Conservation (phyloP, 1,284 basidiomycete genomes). For the Austroboletus niveus region DNA sequence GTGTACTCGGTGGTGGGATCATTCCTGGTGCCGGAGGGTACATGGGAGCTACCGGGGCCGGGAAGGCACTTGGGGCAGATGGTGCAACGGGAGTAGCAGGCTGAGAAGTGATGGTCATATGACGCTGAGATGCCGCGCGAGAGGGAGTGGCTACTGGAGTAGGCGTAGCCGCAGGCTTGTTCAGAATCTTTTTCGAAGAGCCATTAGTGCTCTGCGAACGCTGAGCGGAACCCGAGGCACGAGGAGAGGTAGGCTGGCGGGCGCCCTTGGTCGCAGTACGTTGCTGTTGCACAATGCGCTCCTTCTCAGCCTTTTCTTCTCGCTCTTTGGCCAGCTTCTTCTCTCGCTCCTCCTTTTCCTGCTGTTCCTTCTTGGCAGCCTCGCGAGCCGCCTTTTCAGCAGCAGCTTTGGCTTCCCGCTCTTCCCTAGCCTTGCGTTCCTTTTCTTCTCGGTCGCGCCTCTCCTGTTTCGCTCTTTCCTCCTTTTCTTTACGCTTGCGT, state of each 20-base stretch:
- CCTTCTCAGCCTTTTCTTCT: slow-evolving; percentile 52
- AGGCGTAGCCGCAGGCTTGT: slow-evolving; percentile 36
- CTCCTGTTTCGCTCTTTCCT: slow-evolving; percentile 64
- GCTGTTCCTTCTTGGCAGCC: slow-evolving; percentile 45
- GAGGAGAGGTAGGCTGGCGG: slow-evolving; percentile 49
- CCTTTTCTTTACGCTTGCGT: slow-evolving; percentile 57
- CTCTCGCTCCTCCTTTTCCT: slow-evolving; percentile 65
- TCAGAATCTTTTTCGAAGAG: slow-evolving; percentile 51
- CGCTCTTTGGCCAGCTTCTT: slow-evolving; percentile 57
- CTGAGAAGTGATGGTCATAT: slow-evolving; percentile 29
- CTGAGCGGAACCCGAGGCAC: slow-evolving; percentile 50
- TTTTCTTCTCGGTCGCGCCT: slow-evolving; percentile 64
- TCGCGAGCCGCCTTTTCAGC: slow-evolving; percentile 52
- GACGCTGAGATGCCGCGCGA: slow-evolving; percentile 32
- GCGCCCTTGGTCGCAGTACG: slow-evolving; percentile 36
- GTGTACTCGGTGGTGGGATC: slow-evolving; percentile 40
- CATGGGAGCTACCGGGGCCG: slow-evolving; percentile 42
- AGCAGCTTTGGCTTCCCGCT: slow-evolving; percentile 51
- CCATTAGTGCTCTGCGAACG: slow-evolving; percentile 43
- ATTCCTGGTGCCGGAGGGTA: slow-evolving; percentile 46
- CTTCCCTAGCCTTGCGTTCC: slow-evolving; percentile 57
- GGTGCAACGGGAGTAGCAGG: slow-evolving; percentile 34
- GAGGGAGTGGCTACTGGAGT: slow-evolving; percentile 27
- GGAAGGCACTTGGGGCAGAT: slow-evolving; percentile 27
- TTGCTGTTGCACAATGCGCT: slow-evolving; percentile 45